phyloP scores from a whole-genome alignment of 441 rosid genomes.

The Caryocar brasiliense region DNA sequence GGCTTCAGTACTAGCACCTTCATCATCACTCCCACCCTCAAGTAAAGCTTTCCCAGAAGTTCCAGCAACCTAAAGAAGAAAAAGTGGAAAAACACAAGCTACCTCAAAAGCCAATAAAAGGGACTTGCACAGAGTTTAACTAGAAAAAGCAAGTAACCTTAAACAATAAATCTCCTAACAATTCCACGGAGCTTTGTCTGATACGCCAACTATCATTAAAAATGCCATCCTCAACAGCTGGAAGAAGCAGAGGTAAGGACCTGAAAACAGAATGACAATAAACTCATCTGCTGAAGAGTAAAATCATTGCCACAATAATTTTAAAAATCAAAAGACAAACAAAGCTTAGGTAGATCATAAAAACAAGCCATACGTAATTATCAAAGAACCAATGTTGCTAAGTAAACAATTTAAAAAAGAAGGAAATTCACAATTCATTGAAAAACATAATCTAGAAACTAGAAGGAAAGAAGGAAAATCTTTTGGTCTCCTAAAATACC shows the following conservation, averaged over 20 bases:
- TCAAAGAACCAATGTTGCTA: no score
- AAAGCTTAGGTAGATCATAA: no score
- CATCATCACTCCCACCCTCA: conserved; percentile 99
- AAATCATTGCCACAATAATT: no score
- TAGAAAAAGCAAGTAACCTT: conserved; percentile 43
- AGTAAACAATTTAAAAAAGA: no score
- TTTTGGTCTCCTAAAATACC: no score
- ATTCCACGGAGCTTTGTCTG: conserved; percentile 97
- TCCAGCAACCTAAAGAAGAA: conserved; percentile 81
- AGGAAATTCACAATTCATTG: no score
- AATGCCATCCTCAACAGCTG: conserved; percentile 99
- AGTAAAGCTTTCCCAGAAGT: conserved; percentile 98
- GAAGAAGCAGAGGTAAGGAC: conserved; percentile 96
- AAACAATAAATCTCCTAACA: conserved; percentile 93
- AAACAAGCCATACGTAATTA: no score
- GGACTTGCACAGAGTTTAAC: not conserved
- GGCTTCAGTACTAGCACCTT: conserved; percentile 99
- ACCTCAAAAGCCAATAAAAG: not conserved
- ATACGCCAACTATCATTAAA: conserved; percentile 98
- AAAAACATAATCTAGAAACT: no score
- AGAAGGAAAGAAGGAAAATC: no score
- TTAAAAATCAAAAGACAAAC: no score
- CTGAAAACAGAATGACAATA: conserved; percentile 32
- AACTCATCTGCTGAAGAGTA: no score
- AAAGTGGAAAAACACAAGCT: no score